Evolutionary conservation across 2,329 filamentous ascomycete species (phyloP).

Genomic region (Rachicladosporium sp.): DNA sequence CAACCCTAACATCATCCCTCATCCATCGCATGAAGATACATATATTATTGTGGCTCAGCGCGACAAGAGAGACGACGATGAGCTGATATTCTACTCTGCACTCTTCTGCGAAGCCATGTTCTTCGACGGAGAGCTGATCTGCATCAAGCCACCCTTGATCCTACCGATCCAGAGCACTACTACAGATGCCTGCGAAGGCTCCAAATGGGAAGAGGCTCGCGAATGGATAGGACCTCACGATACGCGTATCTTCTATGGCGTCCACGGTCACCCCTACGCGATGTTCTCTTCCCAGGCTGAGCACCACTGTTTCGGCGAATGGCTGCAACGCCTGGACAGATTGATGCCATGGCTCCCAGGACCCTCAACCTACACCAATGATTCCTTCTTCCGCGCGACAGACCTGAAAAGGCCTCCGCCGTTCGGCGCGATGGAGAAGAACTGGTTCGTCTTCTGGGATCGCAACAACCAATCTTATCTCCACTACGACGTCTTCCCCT

Average conservation of each 20-base stretch:
- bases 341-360: constrained; percentile 7
- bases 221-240: constrained; percentile 41
- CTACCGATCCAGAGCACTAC: constrained; percentile 38
- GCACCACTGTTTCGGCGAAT: constrained; percentile 46
- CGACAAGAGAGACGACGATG: constrained; percentile 15
- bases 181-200: constrained; percentile 20
- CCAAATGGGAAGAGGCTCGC: too few relatives aligned
- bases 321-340: constrained; percentile 42
- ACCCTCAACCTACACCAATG: neutral
- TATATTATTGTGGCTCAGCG: constrained; percentile 43
- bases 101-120: constrained; percentile 41
- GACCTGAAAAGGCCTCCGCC: constrained; percentile 42
- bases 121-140: constrained; percentile 29
- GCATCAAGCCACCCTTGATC: constrained; percentile 28
- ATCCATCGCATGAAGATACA: constrained; percentile 35
- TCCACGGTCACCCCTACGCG: constrained; percentile 33
- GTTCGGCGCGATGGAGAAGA: constrained; percentile 42
- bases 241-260: constrained; percentile 45
- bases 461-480: constrained; percentile 32
- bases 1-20: constrained; percentile 48
- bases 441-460: constrained; percentile 53
- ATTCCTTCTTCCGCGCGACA: constrained; percentile 31
- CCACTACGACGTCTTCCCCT: constrained; percentile 42
- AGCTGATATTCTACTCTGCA: constrained; percentile 29
- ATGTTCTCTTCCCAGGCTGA: constrained; percentile 45